Evolutionary conservation across 2,329 filamentous ascomycete genomes (phyloP), one percentile per base, ranked within the genome.

Genomic region (Trichoderma oligosporum): DNA sequence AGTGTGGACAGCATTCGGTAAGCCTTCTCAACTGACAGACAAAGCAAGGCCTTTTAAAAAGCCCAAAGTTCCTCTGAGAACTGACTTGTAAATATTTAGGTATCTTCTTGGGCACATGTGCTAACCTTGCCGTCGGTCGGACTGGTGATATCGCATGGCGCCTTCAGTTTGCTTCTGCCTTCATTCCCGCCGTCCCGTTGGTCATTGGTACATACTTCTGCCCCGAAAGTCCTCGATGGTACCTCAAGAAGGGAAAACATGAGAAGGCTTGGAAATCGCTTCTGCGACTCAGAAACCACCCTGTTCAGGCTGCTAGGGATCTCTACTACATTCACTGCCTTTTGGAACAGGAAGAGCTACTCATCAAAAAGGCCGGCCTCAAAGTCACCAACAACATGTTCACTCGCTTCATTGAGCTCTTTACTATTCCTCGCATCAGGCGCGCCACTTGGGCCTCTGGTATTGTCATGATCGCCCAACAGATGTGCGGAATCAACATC

Each of bases 401-500:
- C 38, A 79, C 74, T 7, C 78, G 82, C 14, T 79, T 83, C 41
- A 58, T 77, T 18, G 80, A 86, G 63, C 71, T 82, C 1, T 82
- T 85, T 61, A 83, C 79, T 1, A 76, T 85, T 47, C 78, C 82
- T 0, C 75, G 83, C 31, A 73, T 82, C 7, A 74, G 82, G 4
- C 76, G 82, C 38, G 87, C 87, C 0, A 88, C 84, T 0, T 77
- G 84, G 52, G 87, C 86, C 1, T 84, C 85, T 0, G 83, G 81
- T 61, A 81, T 82, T 1, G 84, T 89, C 62, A 89, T 90, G 85
- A 82, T 84, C 62, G 75, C 74, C 0, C 82, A 86, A 64, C 83
- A 86, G 65, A 79, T 86, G 73, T 84, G 81, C 59, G 82, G 81
- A 38, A 78, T 79, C 64, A 79, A 78, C 55, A 76, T 79, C 45